Evolutionary conservation across 2,329 filamentous ascomycete genomes (phyloP), one percentile per base, ranked within the genome.

Genomic region (Cordyceps militaris): DNA sequence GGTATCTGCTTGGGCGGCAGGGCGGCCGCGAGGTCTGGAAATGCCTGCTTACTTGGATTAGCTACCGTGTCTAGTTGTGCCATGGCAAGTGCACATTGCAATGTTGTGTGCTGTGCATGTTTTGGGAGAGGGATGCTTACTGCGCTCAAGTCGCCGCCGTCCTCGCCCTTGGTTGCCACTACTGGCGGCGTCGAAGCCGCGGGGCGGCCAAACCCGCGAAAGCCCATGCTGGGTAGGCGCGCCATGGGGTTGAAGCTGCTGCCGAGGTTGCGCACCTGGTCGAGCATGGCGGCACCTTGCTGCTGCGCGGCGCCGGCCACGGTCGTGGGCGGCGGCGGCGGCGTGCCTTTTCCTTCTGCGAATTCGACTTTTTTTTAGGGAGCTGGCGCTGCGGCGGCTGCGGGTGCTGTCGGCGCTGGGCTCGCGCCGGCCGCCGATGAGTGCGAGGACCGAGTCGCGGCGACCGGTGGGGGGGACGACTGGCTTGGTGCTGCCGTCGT

Each of bases 211-310:
- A 96, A 93, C 1, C 85, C 86, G 57, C 88, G 84, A 63, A 95
- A 81, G 57, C 82, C 81, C 68, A 94, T 91, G 34, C 85, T 76
- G 1, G 87, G 84, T 53, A 96, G 82, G 53, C 90, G 83, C 46
- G 85, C 89, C 69, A 96, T 86, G 3, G 91, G 91, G 65, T 96
- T 96, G 34, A 96, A 76, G 1, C 87, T 86, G 69, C 82, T 94
- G 38, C 90, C 86, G 60, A 96, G 79, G 68, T 82, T 93, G 56
- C 89, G 85, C 76, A 96, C 86, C 13, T 89, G 90, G 62, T 95
- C 90, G 2, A 95, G 82, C 13, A 85, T 72, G 30, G 88, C 85
- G 3, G 86, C 85, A 51, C 48, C 52, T 23, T 55, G 60, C 80
- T 82, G 62, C 66, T 64, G 26, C 67, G 61, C 44, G 62, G 60